phyloP scores from a whole-genome alignment of 108 stramenopile species.

The Cyclotella atomus region DNA sequence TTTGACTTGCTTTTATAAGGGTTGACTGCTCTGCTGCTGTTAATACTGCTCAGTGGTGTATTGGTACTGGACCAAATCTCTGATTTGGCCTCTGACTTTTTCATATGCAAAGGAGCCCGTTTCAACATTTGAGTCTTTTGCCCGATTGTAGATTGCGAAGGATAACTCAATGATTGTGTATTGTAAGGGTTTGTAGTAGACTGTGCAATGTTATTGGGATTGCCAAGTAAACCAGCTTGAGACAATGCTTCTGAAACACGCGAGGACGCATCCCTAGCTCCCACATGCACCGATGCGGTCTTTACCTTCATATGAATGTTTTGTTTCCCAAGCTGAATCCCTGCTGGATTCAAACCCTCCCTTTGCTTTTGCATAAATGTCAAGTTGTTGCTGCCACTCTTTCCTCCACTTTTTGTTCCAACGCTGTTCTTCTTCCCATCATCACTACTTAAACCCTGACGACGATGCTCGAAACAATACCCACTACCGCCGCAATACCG shows the following conservation, averaged over 20 bases:
- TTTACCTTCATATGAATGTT: too few relatives aligned
- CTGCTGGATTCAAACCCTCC: too few relatives aligned
- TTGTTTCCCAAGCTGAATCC: too few relatives aligned
- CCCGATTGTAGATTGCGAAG: too few relatives aligned
- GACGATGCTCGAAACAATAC: conserved; percentile 62
- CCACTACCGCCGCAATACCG: conserved; percentile 52
- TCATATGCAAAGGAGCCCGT: conserved; percentile 47
- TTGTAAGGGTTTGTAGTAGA: neutral
- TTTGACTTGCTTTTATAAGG: too few relatives aligned
- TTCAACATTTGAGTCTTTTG: conserved; percentile 1
- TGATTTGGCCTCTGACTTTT: conserved; percentile 7
- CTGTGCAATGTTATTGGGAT: neutral
- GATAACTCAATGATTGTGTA: too few relatives aligned
- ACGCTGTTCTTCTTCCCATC: neutral
- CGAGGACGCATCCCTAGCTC: neutral
- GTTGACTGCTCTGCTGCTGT: neutral
- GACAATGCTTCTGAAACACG: conserved; percentile 25
- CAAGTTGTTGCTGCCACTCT: neutral
- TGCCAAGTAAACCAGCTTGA: conserved; percentile 25
- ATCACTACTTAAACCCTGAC: conserved; percentile 42
- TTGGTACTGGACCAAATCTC: neutral
- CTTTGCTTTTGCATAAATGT: conserved; percentile 41
- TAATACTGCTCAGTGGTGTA: neutral
- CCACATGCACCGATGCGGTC: neutral
- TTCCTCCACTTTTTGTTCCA: neutral